phyloP scores from a whole-genome alignment of 73 alveolate species.

The Blepharisma japonicum region DNA sequence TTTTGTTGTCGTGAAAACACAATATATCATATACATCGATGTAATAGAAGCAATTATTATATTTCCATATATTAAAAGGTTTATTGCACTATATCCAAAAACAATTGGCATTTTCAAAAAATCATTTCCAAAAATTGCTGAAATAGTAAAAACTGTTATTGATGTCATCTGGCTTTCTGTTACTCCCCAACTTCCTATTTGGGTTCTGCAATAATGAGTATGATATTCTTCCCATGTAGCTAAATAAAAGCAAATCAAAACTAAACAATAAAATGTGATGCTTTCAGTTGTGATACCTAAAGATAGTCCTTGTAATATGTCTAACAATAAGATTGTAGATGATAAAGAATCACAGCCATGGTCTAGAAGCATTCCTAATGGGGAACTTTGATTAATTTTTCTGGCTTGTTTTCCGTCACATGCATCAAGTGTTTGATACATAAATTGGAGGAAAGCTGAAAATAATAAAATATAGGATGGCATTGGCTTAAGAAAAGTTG shows the following conservation, averaged over 20 bases:
- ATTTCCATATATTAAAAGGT: background rate
- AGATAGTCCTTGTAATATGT: slow-evolving; percentile 35
- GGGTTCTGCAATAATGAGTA: slow-evolving; percentile 54
- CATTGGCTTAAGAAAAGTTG: background rate
- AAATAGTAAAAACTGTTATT: slow-evolving; percentile 18
- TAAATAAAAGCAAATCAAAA: slow-evolving; percentile 43
- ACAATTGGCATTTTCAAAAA: background rate
- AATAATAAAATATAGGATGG: background rate
- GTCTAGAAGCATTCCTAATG: slow-evolving; percentile 54
- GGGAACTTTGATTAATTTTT: slow-evolving; percentile 46
- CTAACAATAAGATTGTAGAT: slow-evolving; percentile 40
- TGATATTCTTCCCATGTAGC: slow-evolving; percentile 73
- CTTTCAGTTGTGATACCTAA: slow-evolving; percentile 26
- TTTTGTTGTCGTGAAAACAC: background rate
- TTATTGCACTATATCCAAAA: background rate
- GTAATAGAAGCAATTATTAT: background rate
- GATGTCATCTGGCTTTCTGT: slow-evolving; percentile 47
- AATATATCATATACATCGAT: background rate
- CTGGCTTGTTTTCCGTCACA: slow-evolving; percentile 67
- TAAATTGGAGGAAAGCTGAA: slow-evolving; percentile 20
- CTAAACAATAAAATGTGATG: slow-evolving; percentile 35
- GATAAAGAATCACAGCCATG: slow-evolving; percentile 67
- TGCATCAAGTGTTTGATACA: slow-evolving; percentile 50
- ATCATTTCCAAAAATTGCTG: slow-evolving; percentile 18
- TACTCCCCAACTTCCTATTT: slow-evolving; percentile 53